Base-by-base conservation (phyloP, 345 rosid genomes). In the Eucalyptus erythrocorys region DNA sequence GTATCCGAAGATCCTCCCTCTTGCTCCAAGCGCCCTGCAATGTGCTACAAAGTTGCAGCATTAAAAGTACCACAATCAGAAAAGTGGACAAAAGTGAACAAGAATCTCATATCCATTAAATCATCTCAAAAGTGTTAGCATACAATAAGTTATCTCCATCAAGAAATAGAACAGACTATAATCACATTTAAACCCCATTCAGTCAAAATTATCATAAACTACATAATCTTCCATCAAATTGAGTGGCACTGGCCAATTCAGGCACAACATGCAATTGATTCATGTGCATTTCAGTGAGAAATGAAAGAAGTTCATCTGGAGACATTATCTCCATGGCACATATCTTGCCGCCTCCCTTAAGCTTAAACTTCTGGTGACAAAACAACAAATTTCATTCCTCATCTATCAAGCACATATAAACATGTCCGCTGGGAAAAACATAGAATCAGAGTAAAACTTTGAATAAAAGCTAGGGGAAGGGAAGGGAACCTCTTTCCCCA, bases 1-100 rank as follows among this genome's bases (percentile, higher is more conserved):
- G 93, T 92, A 90, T 98, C 98, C 66, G 91, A 68, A 90, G 99
- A 95, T 90, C 95, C 91, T 51, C 96, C 96, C 88, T 96, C 95
- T 90, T 91, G 94, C 87, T 97, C 99, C 94, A 98, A 86, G 76
- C 96, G 93, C 26, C 95, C 98, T 89, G 99, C 97, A 90, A 96
- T 89, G 92, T 94, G 96, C 99, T 98, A 94, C 95, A 93, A 91
- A 90, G 90, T 96, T 89, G 95, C 92, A 91, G 94, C 94, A 92
- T 93, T 90, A 91, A 89, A 91, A 91, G 90, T 88, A 91, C 87
- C 89, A 87, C 50, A 88, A 93, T 96, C 90, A 96, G 95, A 94
- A 90, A 59, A 86, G 81, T 89, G 43, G 45, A 50, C 45, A n/a
- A 79, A 82, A 84, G 32, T 11, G 26, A 86, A 84, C 86, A 13